Base-by-base conservation (phyloP, 1,284 basidiomycete genomes). In the Tilletia horrida region DNA sequence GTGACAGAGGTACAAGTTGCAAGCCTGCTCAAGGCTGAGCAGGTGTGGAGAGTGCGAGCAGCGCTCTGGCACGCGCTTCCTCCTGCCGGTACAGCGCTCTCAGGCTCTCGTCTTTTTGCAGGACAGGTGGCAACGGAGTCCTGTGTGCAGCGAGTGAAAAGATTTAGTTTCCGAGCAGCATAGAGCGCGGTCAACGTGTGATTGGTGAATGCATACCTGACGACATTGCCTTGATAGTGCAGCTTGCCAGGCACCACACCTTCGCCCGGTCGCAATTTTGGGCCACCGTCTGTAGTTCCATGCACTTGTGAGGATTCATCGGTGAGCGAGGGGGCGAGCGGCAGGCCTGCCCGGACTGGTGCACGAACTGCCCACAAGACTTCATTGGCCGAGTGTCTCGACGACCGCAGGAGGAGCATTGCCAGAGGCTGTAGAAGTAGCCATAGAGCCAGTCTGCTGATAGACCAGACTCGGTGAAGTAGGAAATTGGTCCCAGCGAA, bases 221-320 rank as follows among this genome's bases (percentile, higher is more conserved):
- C 35, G 25, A 59, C 55, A 4, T 59, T 59, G 55, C 55, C 55
- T 35, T 59, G 55, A 29, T 59, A 59, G 16, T 59, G 55, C 14
- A 59, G n/a, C 16, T 59, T 59, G 2, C 55, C 55, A 25, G 55
- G 55, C n/a, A 59, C 55, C 11, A 59, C 29, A 7, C 27, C 55
- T 21, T 59, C 55, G 9, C 27, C 55, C 9, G 27, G 55, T 35
- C 55, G 27, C n/a, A 59, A 40, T 11, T 18, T 25, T 16, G 55
- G 9, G 3, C 27, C 27, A 6, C 16, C 3, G 0, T 14, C 55
- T 35, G 23, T 21, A 3, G 9, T 14, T 16, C 27, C 7, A 16
- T 6, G 35, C 35, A 40, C 11, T 11, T 6, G 35, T 4, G 35
- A 40, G 11, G 35, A 11, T 4, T 35, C 55, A 35, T 40, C 55